Evolutionary conservation across 1,284 basidiomycete genomes (phyloP), one percentile per base, ranked within the genome.

Genomic region (Limonomyces culmigenus): DNA sequence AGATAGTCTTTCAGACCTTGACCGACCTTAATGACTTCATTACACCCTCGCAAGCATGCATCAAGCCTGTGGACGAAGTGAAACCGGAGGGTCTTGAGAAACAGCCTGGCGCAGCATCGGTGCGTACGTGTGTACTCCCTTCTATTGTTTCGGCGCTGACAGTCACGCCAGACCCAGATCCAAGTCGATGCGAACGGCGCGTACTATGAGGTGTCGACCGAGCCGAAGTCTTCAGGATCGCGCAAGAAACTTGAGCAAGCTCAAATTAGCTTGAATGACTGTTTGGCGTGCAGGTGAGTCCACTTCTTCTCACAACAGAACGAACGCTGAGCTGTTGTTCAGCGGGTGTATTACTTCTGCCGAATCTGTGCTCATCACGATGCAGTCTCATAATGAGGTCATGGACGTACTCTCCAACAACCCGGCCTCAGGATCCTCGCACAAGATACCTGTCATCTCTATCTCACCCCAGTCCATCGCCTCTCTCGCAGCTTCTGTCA

Each of bases 1-100:
- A n/a, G n/a, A n/a, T 35, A 15, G 18, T 12, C n/a, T n/a, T 6
- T 17, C 47, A 87, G 84, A 86, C 81, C 6, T 59, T 95, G 25
- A 91, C 88, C 14, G 93, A 98, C 55, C 70, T 99, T 32, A 97
- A 97, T 56, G 95, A 98, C 61, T 99, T 93, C 55, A 85, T 99
- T 34, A 88, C 89, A 0, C 95, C 95, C 3, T 87, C 91, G 1
- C 93, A 97, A 61, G 83, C 85, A 30, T 99, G 95, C 57, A 97
- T 98, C 58, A 97, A 97, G 51, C 93, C 95, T 2, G 88, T 97
- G 16, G 70, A 80, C 49, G 72, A 80, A 50, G 56, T 60, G 5
- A 70, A 74, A 43, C 51, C 44, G 43, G 54, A 55, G n/a, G 48
- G 54, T 25, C 51, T 59, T 29, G 47, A 54, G 29, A 59, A 56